Evolutionary conservation across 305 asterid species (phyloP).

Genomic region (Fraxinus baroniana): DNA sequence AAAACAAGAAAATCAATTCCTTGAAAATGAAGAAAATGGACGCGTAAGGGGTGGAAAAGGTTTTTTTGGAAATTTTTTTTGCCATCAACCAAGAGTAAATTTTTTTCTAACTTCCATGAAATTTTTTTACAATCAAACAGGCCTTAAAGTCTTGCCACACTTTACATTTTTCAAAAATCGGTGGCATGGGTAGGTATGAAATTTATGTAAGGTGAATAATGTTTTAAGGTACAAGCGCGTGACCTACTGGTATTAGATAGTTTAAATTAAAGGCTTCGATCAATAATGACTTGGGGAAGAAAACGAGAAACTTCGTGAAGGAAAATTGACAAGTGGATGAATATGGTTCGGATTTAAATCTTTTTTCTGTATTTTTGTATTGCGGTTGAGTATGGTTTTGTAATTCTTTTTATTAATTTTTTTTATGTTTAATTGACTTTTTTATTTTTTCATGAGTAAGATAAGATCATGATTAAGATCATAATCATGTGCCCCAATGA

Average conservation of each 20-base stretch:
- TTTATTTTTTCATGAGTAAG: too few species aligned
- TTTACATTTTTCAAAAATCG: too few species aligned
- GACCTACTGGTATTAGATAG: neutral
- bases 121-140: too few species aligned
- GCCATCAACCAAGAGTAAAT: too few species aligned
- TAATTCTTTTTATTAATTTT: neutral
- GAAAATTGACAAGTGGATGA: slow-evolving; percentile 13
- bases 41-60: too few species aligned
- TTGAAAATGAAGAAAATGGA: too few species aligned
- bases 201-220: neutral
- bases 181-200: neutral
- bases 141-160: too few species aligned
- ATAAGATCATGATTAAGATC: too few species aligned
- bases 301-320: slow-evolving; percentile 28
- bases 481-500: neutral
- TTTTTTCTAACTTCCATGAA: too few species aligned
- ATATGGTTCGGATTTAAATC: neutral
- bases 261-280: neutral
- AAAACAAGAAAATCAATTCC: too few species aligned
- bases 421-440: neutral
- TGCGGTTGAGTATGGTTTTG: neutral
- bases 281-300: slow-evolving; percentile 7
- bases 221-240: neutral
- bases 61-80: too few species aligned
- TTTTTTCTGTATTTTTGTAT: neutral